A percentile compares a stretch with the other conserved stretches of the same genome.
phyloP scores from a whole-genome alignment of 106 monocot species.

The Acorus gramineus region DNA sequence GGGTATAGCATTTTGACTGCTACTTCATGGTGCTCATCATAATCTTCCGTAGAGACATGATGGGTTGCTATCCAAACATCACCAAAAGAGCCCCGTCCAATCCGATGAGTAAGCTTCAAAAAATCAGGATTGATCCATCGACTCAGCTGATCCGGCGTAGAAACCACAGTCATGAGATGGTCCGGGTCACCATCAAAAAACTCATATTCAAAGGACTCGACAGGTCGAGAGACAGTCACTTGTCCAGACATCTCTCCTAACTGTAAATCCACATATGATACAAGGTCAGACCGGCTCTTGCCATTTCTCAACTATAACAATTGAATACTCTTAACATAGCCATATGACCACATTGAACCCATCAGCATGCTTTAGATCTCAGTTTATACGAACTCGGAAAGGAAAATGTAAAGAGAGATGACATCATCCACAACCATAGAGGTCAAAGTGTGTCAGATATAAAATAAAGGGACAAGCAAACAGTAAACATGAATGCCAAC shows the following conservation, averaged over 20 bases:
- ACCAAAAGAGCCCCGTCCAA: slow-evolving; percentile 94
- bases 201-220: slow-evolving; percentile 76
- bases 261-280: too few species aligned
- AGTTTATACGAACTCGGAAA: too few species aligned
- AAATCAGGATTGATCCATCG: slow-evolving; percentile 59
- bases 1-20: slow-evolving; percentile 79
- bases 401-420: too few species aligned
- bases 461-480: too few species aligned
- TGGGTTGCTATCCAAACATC: slow-evolving; percentile 92
- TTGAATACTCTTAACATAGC: too few species aligned
- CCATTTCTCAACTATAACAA: too few species aligned
- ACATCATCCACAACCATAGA: too few species aligned
- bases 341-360: too few species aligned
- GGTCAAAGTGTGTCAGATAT: too few species aligned
- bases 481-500: too few species aligned
- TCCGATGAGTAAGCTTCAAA: slow-evolving; percentile 68
- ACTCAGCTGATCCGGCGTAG: slow-evolving; percentile 21
- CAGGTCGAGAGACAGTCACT: slow-evolving; percentile 22
- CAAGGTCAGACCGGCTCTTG: too few species aligned
- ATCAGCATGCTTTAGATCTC: too few species aligned
- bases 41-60: slow-evolving; percentile 48
- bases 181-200: slow-evolving; percentile 71
- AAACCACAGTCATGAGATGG: slow-evolving; percentile 39
- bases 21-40: slow-evolving; percentile 79
- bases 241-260: slow-evolving; percentile 31